A percentile compares a stretch with the other conserved stretches of the same genome.
Evolutionary conservation across 2,329 filamentous ascomycete species (phyloP).

Genomic region (Aspergillus arachidicola): DNA sequence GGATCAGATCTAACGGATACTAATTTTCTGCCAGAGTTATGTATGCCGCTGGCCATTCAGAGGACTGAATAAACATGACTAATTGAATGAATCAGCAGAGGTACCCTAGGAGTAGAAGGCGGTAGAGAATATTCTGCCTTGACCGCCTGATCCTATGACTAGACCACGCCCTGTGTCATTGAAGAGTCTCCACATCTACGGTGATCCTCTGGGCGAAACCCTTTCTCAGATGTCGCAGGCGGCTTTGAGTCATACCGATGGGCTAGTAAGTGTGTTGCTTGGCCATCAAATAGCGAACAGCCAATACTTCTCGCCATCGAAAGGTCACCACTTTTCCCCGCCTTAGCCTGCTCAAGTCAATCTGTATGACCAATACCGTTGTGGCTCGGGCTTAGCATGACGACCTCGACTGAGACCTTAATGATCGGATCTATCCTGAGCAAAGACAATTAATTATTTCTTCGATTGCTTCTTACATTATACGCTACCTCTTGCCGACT

Average conservation of each 20-base stretch:
- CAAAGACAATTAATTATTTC: not conserved
- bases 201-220: not conserved
- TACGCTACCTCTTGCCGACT: not conserved
- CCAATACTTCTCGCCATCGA: not conserved
- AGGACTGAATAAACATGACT: rapidly evolving
- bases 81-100: not conserved
- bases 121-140: not conserved
- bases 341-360: not conserved
- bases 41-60: not conserved
- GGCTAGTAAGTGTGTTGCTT: not conserved
- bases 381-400: not conserved
- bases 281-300: not conserved
- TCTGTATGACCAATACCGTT: not conserved
- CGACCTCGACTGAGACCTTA: not conserved
- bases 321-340: not conserved
- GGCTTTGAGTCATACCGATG: not conserved
- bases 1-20: not conserved
- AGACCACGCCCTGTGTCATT: not conserved
- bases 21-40: not conserved
- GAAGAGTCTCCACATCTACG: not conserved
- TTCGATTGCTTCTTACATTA: not conserved
- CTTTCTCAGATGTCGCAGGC: not conserved
- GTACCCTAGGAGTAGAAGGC: not conserved
- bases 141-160: not conserved
- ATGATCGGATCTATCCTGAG: not conserved